Conservation (phyloP, 2,329 filamentous ascomycete species). For the Fusarium nanum region DNA sequence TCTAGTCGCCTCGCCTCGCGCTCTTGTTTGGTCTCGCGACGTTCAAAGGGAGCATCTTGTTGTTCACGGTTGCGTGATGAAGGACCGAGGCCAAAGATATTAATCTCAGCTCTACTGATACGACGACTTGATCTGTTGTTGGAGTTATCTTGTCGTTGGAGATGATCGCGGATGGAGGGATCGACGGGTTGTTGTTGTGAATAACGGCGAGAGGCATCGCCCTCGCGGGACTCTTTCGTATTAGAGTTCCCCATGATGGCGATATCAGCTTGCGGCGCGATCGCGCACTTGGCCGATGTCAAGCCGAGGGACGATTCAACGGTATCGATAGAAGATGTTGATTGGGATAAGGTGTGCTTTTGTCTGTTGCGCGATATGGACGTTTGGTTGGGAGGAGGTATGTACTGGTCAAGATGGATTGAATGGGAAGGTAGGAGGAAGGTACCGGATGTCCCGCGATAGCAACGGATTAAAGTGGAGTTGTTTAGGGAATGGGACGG, state of each 20-base stretch:
- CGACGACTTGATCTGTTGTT: slow-evolving; percentile 44
- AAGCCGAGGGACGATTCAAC: slow-evolving; percentile 2
- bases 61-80: slow-evolving; percentile 54
- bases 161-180: slow-evolving; percentile 40
- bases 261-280: slow-evolving; percentile 26
- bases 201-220: slow-evolving; percentile 40
- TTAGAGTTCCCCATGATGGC: slow-evolving; percentile 55
- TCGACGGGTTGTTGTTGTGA: slow-evolving; percentile 32
- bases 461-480: not conserved
- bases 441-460: slow-evolving; percentile 41
- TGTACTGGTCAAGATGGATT: slow-evolving; percentile 24
- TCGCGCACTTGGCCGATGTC: slow-evolving; percentile 28
- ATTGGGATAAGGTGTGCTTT: not conserved
- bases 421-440: not conserved
- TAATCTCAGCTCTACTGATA: slow-evolving; percentile 59
- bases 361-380: slow-evolving; percentile 24
- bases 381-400: not conserved
- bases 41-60: slow-evolving; percentile 63
- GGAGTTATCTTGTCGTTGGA: slow-evolving; percentile 37
- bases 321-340: not conserved
- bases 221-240: slow-evolving; percentile 55
- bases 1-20: slow-evolving; percentile 87
- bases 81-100: slow-evolving; percentile 58
- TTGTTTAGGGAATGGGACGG: not conserved
- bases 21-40: slow-evolving; percentile 91